phyloP scores from a whole-genome alignment of 768 basidiomycete genomes.

The Tephrocybe sp. region DNA sequence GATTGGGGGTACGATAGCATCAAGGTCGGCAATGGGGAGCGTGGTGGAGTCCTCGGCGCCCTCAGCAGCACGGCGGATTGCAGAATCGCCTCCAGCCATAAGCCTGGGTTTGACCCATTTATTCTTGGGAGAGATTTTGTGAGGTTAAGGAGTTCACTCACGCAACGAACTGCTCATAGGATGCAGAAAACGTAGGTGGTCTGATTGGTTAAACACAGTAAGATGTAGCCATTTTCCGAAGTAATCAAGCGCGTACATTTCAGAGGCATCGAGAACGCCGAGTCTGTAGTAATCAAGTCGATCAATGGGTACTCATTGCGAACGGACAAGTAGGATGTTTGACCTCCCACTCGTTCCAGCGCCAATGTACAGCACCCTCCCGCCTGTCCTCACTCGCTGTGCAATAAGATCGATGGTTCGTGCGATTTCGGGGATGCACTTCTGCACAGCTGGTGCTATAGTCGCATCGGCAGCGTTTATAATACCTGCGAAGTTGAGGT shows the following conservation, averaged over 20 bases:
- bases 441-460: slow-evolving; percentile 27
- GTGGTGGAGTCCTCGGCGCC: slow-evolving; percentile 32
- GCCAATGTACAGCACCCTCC: slow-evolving; percentile 34
- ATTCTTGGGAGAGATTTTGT: background rate
- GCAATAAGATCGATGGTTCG: slow-evolving; percentile 28
- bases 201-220: slow-evolving; percentile 10
- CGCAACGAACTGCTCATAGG: slow-evolving; percentile 24
- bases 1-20: slow-evolving; percentile 22
- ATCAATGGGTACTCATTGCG: background rate
- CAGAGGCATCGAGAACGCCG: slow-evolving; percentile 31
- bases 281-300: slow-evolving; percentile 17
- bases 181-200: slow-evolving; percentile 27
- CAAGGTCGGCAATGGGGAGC: slow-evolving; percentile 25
- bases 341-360: slow-evolving; percentile 37
- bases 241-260: no score
- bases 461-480: slow-evolving; percentile 31
- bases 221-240: no score
- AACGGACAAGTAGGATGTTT: background rate
- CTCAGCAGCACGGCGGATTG: slow-evolving; percentile 27
- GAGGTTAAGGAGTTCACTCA: slow-evolving; percentile 9
- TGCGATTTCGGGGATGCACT: slow-evolving; percentile 28
- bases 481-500: slow-evolving; percentile 16
- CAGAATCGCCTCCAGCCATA: slow-evolving; percentile 29
- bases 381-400: slow-evolving; percentile 24
- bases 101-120: slow-evolving; percentile 10